Percentiles rank a stretch among this genome's conserved stretches.
phyloP scores from a whole-genome alignment of 148 eudicot genomes.

The Diospyros lotus region DNA sequence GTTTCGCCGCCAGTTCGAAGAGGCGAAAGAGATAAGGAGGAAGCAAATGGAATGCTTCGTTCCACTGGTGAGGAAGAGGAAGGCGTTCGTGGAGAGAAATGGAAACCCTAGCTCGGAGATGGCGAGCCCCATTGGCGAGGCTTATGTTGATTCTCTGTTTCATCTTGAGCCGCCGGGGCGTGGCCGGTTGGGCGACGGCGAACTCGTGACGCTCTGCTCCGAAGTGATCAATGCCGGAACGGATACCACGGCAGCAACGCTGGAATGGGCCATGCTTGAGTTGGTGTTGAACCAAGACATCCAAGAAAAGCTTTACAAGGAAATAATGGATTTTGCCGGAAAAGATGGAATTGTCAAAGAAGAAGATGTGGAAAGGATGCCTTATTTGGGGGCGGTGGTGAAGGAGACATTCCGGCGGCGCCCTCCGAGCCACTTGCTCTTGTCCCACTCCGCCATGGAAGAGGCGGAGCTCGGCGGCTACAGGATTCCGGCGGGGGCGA shows the following conservation, averaged over 20 bases:
- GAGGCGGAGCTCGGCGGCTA: constrained; percentile 80
- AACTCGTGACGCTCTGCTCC: constrained; percentile 73
- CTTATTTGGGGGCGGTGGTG: constrained; percentile 59
- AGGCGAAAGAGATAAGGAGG: constrained; percentile 59
- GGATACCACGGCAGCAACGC: constrained; percentile 76
- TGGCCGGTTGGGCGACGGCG: constrained; percentile 54
- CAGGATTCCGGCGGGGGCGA: constrained; percentile 57
- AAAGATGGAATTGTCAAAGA: constrained; percentile 45
- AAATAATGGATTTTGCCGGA: constrained; percentile 52
- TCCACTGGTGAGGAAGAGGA: constrained; percentile 60
- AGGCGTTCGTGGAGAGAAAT: constrained; percentile 47
- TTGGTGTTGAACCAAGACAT: constrained; percentile 69
- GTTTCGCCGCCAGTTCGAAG: constrained; percentile 51
- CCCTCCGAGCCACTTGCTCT: constrained; percentile 89
- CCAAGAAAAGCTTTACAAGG: constrained; percentile 71
- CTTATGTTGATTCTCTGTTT: constrained; percentile 79
- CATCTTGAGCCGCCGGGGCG: constrained; percentile 43
- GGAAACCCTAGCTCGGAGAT: constrained; percentile 50
- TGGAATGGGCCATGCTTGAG: constrained; percentile 89
- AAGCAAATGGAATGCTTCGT: constrained; percentile 63
- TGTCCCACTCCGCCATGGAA: constrained; percentile 61
- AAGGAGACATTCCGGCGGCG: constrained; percentile 86
- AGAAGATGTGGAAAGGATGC: constrained; percentile 63
- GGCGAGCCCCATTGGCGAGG: constrained; percentile 91
- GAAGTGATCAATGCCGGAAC: constrained; percentile 92